Percentiles rank a stretch among this genome's conserved stretches.
Conservation (phyloP, 805 yeast species). For the Kregervanrija fluxuum region DNA sequence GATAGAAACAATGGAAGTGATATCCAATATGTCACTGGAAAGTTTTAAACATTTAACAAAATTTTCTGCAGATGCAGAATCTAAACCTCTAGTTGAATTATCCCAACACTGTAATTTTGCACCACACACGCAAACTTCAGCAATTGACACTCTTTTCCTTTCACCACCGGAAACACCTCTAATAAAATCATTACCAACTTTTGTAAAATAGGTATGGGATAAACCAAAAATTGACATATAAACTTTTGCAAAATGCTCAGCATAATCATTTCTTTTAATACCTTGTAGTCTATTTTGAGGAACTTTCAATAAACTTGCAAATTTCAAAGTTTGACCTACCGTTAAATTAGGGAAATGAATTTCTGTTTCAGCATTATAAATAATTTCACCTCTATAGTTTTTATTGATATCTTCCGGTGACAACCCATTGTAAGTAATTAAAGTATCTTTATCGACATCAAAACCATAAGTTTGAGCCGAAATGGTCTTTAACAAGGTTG, state of each 20-base stretch:
- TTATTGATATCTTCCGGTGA: slow-evolving; percentile 39
- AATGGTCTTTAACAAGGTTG: slow-evolving; percentile 55
- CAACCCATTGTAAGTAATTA: slow-evolving; percentile 46
- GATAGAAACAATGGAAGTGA: slow-evolving; percentile 41
- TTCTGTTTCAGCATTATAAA: slow-evolving; percentile 62
- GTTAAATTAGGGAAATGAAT: slow-evolving; percentile 59
- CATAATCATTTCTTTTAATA: slow-evolving; percentile 41
- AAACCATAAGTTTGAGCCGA: slow-evolving; percentile 55
- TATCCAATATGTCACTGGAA: slow-evolving; percentile 36
- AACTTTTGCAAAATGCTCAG: slow-evolving; percentile 45
- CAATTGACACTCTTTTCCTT: slow-evolving; percentile 53
- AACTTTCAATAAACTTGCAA: slow-evolving; percentile 53
- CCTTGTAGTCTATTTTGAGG: slow-evolving; percentile 53
- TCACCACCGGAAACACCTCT: slow-evolving; percentile 63
- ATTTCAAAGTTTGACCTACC: slow-evolving; percentile 55
- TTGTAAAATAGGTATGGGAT: slow-evolving; percentile 44
- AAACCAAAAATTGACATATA: slow-evolving; percentile 23
- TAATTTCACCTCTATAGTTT: slow-evolving; percentile 58
- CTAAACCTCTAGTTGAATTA: slow-evolving; percentile 60
- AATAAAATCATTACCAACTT: slow-evolving; percentile 51
- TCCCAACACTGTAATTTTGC: slow-evolving; percentile 45
- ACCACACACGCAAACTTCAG: slow-evolving; percentile 36
- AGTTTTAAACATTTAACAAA: slow-evolving; percentile 47
- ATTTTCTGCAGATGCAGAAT: slow-evolving; percentile 57
- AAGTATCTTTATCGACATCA: slow-evolving; percentile 37